Conservation (phyloP, 768 basidiomycete species). For the Pulveroboletus sp. region DNA sequence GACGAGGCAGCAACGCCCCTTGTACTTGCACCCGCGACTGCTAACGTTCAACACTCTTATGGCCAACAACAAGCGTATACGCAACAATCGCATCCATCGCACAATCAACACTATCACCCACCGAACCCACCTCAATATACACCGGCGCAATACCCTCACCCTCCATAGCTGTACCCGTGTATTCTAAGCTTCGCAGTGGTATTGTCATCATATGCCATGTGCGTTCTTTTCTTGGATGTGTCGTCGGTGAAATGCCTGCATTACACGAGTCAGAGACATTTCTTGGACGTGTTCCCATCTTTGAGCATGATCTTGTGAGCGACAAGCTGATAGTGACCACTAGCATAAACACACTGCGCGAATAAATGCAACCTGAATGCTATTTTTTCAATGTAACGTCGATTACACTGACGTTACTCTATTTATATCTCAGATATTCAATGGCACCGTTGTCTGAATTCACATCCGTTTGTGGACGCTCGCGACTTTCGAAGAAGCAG, state of each 20-base stretch:
- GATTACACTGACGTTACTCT: no score
- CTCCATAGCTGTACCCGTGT: slow-evolving; percentile 7
- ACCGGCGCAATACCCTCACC: slow-evolving; percentile 14
- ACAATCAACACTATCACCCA: slow-evolving; percentile 8
- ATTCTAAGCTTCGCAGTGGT: not conserved
- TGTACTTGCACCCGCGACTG: slow-evolving; percentile 3
- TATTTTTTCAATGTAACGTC: no score
- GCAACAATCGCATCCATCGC: slow-evolving; percentile 9
- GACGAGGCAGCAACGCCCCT: slow-evolving; percentile 26
- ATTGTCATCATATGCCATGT: not conserved
- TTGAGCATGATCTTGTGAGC: not conserved
- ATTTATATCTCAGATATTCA: no score
- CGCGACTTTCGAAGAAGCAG: no score
- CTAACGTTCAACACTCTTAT: slow-evolving; percentile 7
- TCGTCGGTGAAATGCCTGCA: not conserved
- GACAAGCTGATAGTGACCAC: not conserved
- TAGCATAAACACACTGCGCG: not conserved
- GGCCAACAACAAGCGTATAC: slow-evolving; percentile 7
- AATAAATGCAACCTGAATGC: not conserved
- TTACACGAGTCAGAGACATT: not conserved
- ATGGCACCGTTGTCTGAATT: no score
- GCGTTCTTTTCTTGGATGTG: not conserved
- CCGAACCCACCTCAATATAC: slow-evolving; percentile 13
- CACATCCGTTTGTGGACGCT: no score
- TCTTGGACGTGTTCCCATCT: not conserved